Evolutionary conservation across 768 basidiomycete species (phyloP).

Genomic region (Kwoniella sp.): DNA sequence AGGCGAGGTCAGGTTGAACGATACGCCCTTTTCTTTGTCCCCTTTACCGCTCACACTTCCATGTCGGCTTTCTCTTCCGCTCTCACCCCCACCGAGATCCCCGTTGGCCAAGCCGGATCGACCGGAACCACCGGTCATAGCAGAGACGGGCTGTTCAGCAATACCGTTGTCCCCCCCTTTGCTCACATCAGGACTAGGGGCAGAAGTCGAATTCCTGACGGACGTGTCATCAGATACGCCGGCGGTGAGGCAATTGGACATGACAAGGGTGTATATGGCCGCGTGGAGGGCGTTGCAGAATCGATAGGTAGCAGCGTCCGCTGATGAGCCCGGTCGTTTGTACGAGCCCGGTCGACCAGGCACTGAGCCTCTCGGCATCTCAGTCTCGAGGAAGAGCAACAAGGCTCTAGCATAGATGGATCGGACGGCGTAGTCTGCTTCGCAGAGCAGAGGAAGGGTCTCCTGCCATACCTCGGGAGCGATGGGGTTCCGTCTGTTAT

Average conservation of each 20-base stretch:
- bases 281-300: slow-evolving; percentile 81
- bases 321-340: slow-evolving; percentile 51
- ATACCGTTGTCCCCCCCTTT: slow-evolving; percentile 5
- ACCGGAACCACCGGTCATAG: background rate
- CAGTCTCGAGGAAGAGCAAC: slow-evolving; percentile 73
- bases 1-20: slow-evolving; percentile 47
- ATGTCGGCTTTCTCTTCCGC: background rate
- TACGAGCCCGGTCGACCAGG: slow-evolving; percentile 60
- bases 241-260: slow-evolving; percentile 66
- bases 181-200: slow-evolving; percentile 46
- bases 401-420: slow-evolving; percentile 74
- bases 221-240: slow-evolving; percentile 57
- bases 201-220: slow-evolving; percentile 24
- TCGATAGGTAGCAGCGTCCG: slow-evolving; percentile 63
- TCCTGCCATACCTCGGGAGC: slow-evolving; percentile 89
- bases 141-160: background rate
- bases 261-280: slow-evolving; percentile 76
- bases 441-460: slow-evolving; percentile 80
- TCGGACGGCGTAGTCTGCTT: slow-evolving; percentile 74
- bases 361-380: slow-evolving; percentile 67
- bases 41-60: background rate
- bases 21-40: slow-evolving; percentile 35
- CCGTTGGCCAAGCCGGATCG: background rate
- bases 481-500: slow-evolving; percentile 58
- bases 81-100: background rate